A percentile compares a stretch with the other conserved stretches of the same genome.
These are phyloP conservation scores for Brassica nigra DNA, from an alignment of 345 rosid species.

Conservation along the genomic window DNA sequence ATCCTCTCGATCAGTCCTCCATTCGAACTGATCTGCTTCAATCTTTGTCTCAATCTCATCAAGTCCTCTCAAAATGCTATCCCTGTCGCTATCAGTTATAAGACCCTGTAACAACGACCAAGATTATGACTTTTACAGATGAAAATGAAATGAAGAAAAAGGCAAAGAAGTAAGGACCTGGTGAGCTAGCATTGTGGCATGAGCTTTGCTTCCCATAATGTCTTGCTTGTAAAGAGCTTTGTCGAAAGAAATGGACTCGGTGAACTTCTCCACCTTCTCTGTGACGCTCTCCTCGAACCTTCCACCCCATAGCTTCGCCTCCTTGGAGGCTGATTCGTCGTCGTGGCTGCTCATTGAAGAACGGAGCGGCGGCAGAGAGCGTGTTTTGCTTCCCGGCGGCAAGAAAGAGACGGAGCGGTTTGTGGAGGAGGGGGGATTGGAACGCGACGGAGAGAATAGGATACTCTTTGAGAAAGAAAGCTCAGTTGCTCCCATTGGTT, in stretches of 20 bases:
- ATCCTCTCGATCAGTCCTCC: conserved; percentile 96
- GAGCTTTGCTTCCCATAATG: conserved; percentile 91
- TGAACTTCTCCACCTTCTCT: conserved; percentile 78
- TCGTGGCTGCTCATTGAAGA: conserved; percentile 45
- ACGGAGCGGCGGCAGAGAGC: conserved; percentile 39
- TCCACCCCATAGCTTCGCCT: conserved; percentile 94
- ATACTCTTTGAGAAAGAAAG: conserved; percentile 32
- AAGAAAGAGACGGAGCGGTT: conserved; percentile 27
- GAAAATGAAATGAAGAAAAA: too few relatives aligned
- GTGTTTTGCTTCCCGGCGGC: conserved; percentile 33
- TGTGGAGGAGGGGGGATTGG: conserved; percentile 11
- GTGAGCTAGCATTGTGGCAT: conserved; percentile 87
- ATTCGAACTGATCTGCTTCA: conserved; percentile 64
- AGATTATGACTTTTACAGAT: neutral
- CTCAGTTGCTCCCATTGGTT: conserved; percentile 44
- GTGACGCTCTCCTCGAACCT: conserved; percentile 91
- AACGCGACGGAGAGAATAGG: conserved; percentile 27
- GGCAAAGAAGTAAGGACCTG: conserved; percentile 50
- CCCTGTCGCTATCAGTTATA: conserved; percentile 62
- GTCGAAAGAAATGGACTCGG: conserved; percentile 89
- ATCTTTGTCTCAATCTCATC: conserved; percentile 70
- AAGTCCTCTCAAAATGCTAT: conserved; percentile 70
- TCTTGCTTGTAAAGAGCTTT: conserved; percentile 83
- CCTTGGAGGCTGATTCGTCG: conserved; percentile 49
- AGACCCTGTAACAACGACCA: conserved; percentile 52